Percentiles rank a stretch among this genome's conserved stretches.
Conservation (phyloP, 1,284 basidiomycete species). For the Apiotrichum sp. region DNA sequence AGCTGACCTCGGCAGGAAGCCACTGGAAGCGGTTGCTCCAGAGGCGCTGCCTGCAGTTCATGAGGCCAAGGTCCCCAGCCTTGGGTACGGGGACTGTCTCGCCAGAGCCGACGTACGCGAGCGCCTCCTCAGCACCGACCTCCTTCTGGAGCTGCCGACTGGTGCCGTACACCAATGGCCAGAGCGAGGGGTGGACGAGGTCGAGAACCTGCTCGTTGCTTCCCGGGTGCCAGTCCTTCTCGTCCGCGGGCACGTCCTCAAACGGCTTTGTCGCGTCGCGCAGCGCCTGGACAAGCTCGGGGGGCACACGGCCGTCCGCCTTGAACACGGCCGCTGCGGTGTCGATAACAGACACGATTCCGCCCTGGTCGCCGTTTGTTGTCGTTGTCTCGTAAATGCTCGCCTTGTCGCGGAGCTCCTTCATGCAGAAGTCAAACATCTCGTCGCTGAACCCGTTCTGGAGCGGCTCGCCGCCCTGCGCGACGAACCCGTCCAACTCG, state of each 20-base stretch:
- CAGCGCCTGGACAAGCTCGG: not conserved
- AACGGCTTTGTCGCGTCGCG: not conserved
- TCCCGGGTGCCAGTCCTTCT: constrained; percentile 15
- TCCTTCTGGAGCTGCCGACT: not conserved
- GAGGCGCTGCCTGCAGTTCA: not conserved
- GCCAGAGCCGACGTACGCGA: constrained; percentile 1
- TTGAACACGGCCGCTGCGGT: constrained; percentile 4
- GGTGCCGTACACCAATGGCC: constrained; percentile 12
- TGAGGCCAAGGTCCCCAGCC: not conserved
- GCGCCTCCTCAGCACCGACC: not conserved
- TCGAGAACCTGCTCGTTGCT: constrained; percentile 11
- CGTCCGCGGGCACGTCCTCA: constrained; percentile 6
- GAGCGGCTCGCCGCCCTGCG: not conserved
- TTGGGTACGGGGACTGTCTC: not conserved
- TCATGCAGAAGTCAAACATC: constrained; percentile 8
- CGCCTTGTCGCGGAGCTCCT: constrained; percentile 14
- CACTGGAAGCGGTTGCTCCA: constrained; percentile 11
- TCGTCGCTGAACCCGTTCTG: constrained; percentile 4
- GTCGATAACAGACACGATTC: constrained; percentile 6
- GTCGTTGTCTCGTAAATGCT: not conserved
- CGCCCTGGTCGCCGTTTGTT: not conserved
- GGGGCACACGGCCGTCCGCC: not conserved
- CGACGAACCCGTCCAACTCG: not conserved
- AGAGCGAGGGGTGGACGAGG: constrained; percentile 15
- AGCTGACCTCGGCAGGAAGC: constrained; percentile 11